phyloP scores from a whole-genome alignment of 805 yeast genomes.

The Komagataella populi region DNA sequence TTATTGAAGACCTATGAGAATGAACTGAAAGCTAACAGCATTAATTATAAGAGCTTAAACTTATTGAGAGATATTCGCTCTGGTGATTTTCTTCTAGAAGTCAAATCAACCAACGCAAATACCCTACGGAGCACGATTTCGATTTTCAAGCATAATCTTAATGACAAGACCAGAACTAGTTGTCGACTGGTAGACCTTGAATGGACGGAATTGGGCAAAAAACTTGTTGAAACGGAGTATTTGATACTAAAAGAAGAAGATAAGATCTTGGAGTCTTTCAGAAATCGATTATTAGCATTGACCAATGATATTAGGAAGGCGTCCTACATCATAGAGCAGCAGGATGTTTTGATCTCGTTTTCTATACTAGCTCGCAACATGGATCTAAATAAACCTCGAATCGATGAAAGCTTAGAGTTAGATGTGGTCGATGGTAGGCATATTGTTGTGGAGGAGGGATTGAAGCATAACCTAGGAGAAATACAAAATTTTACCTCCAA shows the following conservation, averaged over 20 bases:
- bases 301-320: constrained; percentile 31
- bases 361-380: constrained; percentile 59
- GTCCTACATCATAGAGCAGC: constrained; percentile 38
- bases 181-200: constrained; percentile 25
- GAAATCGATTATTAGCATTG: constrained; percentile 27
- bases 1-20: constrained; percentile 3
- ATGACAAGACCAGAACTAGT: constrained; percentile 13
- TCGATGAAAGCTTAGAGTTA: constrained; percentile 33
- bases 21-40: constrained; percentile 2
- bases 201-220: constrained; percentile 40
- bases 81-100: constrained; percentile 13
- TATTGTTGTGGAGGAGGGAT: constrained; percentile 70
- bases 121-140: constrained; percentile 2
- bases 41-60: constrained; percentile 10
- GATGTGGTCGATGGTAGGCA: constrained; percentile 63
- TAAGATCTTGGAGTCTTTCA: constrained; percentile 33
- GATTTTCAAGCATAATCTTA: constrained; percentile 2
- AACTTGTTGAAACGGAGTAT: constrained; percentile 28
- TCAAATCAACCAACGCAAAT: constrained; percentile 10
- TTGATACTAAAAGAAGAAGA: constrained; percentile 44
- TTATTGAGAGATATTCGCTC: constrained; percentile 13
- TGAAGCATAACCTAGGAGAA: constrained; percentile 27
- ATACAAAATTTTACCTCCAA: constrained; percentile 33
- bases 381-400: constrained; percentile 49
- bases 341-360: constrained; percentile 68